Evolutionary conservation across 257 asterid genomes (phyloP), one percentile per base, ranked within the genome.

Genomic region (Anisodus acutangulus): DNA sequence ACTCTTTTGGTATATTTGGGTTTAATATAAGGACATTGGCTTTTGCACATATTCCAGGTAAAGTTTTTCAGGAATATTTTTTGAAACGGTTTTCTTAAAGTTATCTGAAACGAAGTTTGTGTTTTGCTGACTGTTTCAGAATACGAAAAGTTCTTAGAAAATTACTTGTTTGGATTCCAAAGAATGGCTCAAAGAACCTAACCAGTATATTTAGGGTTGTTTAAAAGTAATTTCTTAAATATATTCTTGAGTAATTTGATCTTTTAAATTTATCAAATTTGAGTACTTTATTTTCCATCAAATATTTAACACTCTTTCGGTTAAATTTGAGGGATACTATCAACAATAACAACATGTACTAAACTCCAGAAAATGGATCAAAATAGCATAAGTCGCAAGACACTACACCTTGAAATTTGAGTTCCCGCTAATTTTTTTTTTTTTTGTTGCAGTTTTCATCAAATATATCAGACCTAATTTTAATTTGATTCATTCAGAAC

Each of bases 111-210:
- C 12, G 11, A 19, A 35, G 7, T 12, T 67, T 67, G 19, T 35
- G 49, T 67, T 67, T 67, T 35, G 74, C 49, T 67, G 47, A 67
- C 22, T 67, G 47, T 67, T 67, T 66, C 13, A 47, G 74, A 67
- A 67, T 67, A 67, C 35, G 2, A 67, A 6, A 67, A 35, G 19
- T 66, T 31, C 3, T 66, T 31, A 66, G n/a, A 31, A 31, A 11
- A 12, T 5, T 35, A 17, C 22, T 57, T 12, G 74, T 6, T 67
- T 35, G 74, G 47, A 35, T 67, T 35, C 47, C 49, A 57, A 17
- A 57, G 17, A 16, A 35, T 6, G 45, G n/a, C 22, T 31, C 11
- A 31, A 31, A 31, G 2, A 31, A 31, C 35, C 1, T 31, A 31
- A 31, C 35, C 35, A 1, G 35, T 31, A 31, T 31, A 31, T 31